Evolutionary conservation across 2,329 filamentous ascomycete species (phyloP), one percentile per base, ranked within the genome.

Genomic region (Alternaria sp.): DNA sequence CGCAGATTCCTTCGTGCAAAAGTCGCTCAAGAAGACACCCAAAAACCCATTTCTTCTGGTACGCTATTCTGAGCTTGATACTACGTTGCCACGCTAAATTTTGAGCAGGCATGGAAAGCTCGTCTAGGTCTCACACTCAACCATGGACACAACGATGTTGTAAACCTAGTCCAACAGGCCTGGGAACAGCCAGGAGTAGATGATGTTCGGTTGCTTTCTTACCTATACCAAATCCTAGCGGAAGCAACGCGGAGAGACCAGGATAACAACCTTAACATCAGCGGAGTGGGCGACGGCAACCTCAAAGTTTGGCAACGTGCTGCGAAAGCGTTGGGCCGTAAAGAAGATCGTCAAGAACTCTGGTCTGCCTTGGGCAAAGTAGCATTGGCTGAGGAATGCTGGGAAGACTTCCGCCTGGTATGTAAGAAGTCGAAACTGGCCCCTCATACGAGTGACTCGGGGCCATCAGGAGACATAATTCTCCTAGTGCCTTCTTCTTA

Each of bases 41-140:
- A 66, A 69, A 24, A 77, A 79, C 51, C 73, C 77, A n/a, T 79
- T 75, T 63, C 63, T 78, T 28, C 51, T 70, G 48, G 75, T 75
- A 72, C 43, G 61, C 24, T 3, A 20, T 16, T 38, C 39, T 61
- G 16, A 34, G 3, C 26, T 28, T 18, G 12, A 2, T 20, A 36
- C 18, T 49, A 20, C 54, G 46, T 22, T 46, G 38, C 44, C 56
- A 38, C 39, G 30, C 43, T 34, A 39, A 39, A 51, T 51, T 46
- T 57, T 56, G 3, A 59, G 34, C 54, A 78, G 75, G 63, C 71
- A 49, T 78, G 76, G 76, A 72, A 72, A 63, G 69, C 70, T 24
- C 70, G 75, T 32, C 58, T 74, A 32, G 59, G 63, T 39, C 60
- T 75, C 24, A 60, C 69, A 44, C 42, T 66, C 32, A 65, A 66